phyloP scores from a whole-genome alignment of 345 rosid genomes.

The Erysimum cheiranthoides region DNA sequence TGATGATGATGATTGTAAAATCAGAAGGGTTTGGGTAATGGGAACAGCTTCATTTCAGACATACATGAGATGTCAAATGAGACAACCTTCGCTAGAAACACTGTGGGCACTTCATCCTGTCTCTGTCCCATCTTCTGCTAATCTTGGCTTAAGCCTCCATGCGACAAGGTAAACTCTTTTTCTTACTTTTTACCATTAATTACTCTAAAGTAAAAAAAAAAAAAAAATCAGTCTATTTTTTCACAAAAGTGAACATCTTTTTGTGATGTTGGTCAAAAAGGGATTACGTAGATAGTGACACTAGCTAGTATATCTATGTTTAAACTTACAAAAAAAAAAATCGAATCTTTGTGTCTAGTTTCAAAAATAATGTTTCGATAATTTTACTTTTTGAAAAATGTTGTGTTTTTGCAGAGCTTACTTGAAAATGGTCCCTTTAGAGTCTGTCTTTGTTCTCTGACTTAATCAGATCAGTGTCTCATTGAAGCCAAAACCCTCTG shows the following conservation, averaged over 20 bases:
- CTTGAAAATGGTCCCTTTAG: conserved; percentile 48
- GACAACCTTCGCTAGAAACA: conserved; percentile 76
- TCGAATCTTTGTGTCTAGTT: conserved; percentile 47
- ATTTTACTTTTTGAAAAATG: conserved; percentile 13
- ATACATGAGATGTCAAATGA: conserved; percentile 80
- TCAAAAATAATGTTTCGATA: conserved; percentile 28
- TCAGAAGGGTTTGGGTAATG: conserved; percentile 68
- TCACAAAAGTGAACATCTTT: conserved; percentile 34
- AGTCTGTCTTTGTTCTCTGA: conserved; percentile 46
- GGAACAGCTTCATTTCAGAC: conserved; percentile 81
- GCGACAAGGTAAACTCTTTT: conserved; percentile 63
- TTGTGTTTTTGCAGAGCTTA: conserved; percentile 35
- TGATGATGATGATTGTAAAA: conserved; percentile 52
- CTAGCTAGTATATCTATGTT: conserved; percentile 45
- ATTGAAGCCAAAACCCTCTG: conserved; percentile 35
- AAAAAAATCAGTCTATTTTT: conserved; percentile 16
- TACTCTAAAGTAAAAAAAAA: conserved; percentile 20
- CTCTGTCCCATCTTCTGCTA: conserved; percentile 82
- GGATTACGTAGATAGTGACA: conserved; percentile 47
- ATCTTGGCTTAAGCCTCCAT: conserved; percentile 82
- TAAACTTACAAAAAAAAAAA: conserved; percentile 38
- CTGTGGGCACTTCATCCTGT: conserved; percentile 87
- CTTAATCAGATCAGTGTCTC: conserved; percentile 45
- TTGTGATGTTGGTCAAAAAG: conserved; percentile 45
- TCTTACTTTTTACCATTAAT: conserved; percentile 40